Conservation (phyloP, 257 asterid genomes). For the Penstemon newberryi region DNA sequence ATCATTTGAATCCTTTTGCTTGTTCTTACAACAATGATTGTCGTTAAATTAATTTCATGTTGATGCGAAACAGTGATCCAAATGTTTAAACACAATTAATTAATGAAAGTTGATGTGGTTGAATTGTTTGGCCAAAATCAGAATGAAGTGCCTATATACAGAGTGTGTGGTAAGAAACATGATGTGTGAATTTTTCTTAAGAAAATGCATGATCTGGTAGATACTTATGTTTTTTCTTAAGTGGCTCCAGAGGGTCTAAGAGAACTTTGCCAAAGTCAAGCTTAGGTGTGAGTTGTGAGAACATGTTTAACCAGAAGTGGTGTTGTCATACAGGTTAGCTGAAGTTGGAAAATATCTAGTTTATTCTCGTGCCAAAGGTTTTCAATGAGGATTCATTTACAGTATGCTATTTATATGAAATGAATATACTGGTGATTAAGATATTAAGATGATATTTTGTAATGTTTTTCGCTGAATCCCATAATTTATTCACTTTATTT, state of each 20-base stretch:
- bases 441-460: neutral
- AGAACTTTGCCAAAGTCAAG: conserved; percentile 4
- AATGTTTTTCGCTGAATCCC: conserved; percentile 8
- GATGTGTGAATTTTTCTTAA: neutral
- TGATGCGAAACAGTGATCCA: neutral
- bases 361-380: conserved; percentile 1
- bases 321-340: neutral
- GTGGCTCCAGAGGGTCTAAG: conserved; percentile 8
- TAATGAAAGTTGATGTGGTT: too few species aligned
- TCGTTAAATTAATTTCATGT: neutral
- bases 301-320: neutral
- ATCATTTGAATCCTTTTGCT: neutral
- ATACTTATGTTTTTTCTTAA: neutral
- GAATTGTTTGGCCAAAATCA: neutral
- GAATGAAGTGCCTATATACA: neutral
- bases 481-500: conserved; percentile 1
- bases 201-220: conserved; percentile 6
- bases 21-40: conserved; percentile 6
- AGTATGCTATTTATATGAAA: neutral
- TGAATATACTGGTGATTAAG: neutral
- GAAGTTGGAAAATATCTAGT: neutral
- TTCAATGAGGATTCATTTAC: neutral
- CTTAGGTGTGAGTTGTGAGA: neutral
- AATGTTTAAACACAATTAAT: too few species aligned
- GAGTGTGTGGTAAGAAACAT: neutral